Conservation (phyloP, 2,329 filamentous ascomycete species). For the Fusarium begoniae region DNA sequence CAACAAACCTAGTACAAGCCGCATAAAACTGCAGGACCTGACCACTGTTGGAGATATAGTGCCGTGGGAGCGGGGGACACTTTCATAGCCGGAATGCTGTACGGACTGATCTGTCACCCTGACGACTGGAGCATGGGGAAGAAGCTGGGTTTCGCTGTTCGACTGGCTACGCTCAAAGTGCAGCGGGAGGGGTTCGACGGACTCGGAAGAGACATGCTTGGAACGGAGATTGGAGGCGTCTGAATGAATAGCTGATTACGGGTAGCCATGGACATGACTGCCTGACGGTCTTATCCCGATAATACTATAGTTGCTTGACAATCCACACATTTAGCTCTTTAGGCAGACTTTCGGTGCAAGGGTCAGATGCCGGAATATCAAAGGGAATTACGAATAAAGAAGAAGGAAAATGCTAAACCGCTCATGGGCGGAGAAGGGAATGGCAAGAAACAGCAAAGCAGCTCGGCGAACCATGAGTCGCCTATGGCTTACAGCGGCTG, state of each 20-base stretch:
- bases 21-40: conserved; percentile 32
- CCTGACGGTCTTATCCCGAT: conserved; percentile 16
- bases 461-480: conserved; percentile 18
- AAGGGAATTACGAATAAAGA: not conserved
- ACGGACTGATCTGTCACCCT: conserved; percentile 62
- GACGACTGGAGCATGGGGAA: conserved; percentile 58
- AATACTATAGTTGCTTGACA: conserved; percentile 27
- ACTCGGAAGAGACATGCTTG: conserved; percentile 51
- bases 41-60: conserved; percentile 53
- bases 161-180: conserved; percentile 74
- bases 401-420: conserved; percentile 8
- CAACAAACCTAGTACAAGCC: conserved; percentile 16
- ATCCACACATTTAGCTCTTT: conserved; percentile 9
- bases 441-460: not conserved
- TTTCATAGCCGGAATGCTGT: conserved; percentile 77
- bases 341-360: conserved; percentile 27
- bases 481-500: conserved; percentile 32
- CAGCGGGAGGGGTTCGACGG: conserved; percentile 71
- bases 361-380: conserved; percentile 24
- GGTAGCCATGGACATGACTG: conserved; percentile 6
- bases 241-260: conserved; percentile 13
- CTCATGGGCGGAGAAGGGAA: not conserved
- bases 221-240: conserved; percentile 23
- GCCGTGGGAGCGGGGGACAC: conserved; percentile 80
- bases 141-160: conserved; percentile 69